phyloP scores from a whole-genome alignment of 2,329 filamentous ascomycete species.

The Davidsoniella australis region DNA sequence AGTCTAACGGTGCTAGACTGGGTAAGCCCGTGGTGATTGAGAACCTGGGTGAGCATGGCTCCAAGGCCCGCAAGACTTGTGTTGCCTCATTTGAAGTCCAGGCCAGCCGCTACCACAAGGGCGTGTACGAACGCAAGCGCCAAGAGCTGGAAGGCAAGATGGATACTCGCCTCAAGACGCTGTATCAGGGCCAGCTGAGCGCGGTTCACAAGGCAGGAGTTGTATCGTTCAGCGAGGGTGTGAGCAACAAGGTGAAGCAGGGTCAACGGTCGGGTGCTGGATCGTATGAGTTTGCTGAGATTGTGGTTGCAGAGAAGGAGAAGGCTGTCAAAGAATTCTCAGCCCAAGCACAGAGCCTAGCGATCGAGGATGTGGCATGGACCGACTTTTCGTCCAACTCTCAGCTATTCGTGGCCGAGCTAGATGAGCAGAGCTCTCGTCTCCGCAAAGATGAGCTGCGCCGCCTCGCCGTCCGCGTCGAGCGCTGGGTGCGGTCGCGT shows the following conservation, averaged over 20 bases:
- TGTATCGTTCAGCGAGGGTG: constrained; percentile 67
- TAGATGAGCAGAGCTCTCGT: constrained; percentile 72
- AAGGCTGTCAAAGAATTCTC: constrained; percentile 60
- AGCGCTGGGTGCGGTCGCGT: constrained; percentile 82
- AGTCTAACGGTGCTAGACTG: constrained; percentile 54
- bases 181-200: constrained; percentile 76
- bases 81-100: constrained; percentile 77
- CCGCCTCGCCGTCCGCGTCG: constrained; percentile 72
- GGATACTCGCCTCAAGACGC: constrained; percentile 68
- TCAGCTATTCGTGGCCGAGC: constrained; percentile 68
- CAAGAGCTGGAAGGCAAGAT: constrained; percentile 74
- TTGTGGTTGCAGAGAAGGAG: constrained; percentile 69
- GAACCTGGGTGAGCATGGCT: constrained; percentile 59
- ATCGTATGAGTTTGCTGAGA: constrained; percentile 86
- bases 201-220: constrained; percentile 84
- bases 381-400: constrained; percentile 72
- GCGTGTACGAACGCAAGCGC: constrained; percentile 74
- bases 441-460: constrained; percentile 93
- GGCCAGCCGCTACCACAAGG: constrained; percentile 91
- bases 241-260: constrained; percentile 69
- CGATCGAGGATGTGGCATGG: constrained; percentile 71
- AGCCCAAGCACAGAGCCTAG: constrained; percentile 53
- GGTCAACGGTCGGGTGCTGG: constrained; percentile 75
- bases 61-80: constrained; percentile 50
- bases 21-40: constrained; percentile 58